These are phyloP conservation scores for Arxiozyma slooffiae DNA, from an alignment of 1,139 yeast species.

Conservation along the genomic window DNA sequence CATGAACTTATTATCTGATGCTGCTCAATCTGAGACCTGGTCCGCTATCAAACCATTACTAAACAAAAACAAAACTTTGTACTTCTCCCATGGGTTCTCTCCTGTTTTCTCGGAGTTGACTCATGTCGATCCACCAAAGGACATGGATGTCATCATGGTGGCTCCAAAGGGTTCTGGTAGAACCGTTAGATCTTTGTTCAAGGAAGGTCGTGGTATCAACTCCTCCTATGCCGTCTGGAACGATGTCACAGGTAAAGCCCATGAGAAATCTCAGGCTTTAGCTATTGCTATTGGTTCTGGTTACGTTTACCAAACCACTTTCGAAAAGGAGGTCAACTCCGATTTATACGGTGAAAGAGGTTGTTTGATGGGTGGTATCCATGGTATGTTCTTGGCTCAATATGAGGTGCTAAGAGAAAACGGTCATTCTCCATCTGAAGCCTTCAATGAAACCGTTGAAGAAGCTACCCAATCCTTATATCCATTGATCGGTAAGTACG, in stretches of 20 bases:
- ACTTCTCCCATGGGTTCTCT: conserved; percentile 99
- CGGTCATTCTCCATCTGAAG: conserved; percentile 99
- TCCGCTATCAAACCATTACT: conserved; percentile 71
- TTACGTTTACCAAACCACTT: conserved; percentile 98
- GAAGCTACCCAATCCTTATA: conserved; percentile 98
- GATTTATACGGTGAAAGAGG: conserved; percentile 99
- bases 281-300: conserved; percentile 99
- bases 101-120: conserved; percentile 98
- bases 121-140: conserved; percentile 87
- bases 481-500: conserved; percentile 98
- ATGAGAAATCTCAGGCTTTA: conserved; percentile 96
- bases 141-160: conserved; percentile 93
- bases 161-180: conserved; percentile 99
- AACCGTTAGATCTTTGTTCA: conserved; percentile 97
- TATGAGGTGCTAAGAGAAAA: conserved; percentile 99
- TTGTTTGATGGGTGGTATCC: conserved; percentile 99
- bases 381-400: conserved; percentile 99
- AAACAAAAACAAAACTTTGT: conserved; percentile 94
- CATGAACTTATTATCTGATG: conserved; percentile 97
- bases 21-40: conserved; percentile 99
- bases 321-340: conserved; percentile 97
- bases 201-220: conserved; percentile 99
- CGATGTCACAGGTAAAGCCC: conserved; percentile 97
- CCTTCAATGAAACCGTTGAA: conserved; percentile 99
- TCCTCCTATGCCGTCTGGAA: conserved; percentile 99